Evolutionary conservation across 805 yeast species (phyloP), one percentile per base, ranked within the genome.

Genomic region (Yamadazyma tumulicola): DNA sequence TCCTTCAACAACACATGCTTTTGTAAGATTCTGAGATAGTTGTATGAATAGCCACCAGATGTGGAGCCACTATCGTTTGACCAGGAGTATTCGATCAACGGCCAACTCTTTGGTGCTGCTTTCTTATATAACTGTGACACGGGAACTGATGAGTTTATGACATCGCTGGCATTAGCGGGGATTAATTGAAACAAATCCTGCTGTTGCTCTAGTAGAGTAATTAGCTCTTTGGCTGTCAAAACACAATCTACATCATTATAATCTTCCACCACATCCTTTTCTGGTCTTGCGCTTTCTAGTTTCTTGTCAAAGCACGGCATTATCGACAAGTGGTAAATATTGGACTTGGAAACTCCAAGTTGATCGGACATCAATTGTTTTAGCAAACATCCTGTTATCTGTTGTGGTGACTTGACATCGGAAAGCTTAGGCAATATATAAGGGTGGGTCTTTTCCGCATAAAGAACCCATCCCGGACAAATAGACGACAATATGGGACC

Each of bases 271-370:
- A 46, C 57, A 13, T 60, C 67, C 34, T 69, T 63, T 45, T 86
- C 96, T 0, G 85, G 81, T 42, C 97, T 71, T 3, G 95, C 88
- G 18, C 96, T 93, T 62, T 93, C 98, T 26, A 89, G 70, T 57
- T 93, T 93, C 61, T 93, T 93, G 57, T 93, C 98, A 56, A 93
- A 93, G 50, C 97, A 91, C 2, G 98, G 97, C 97, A 91, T 91
- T 14, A 93, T 67, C 6, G 93, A 75, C 35, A 93, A 60, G 55
- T 91, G 97, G 52, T 86, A 93, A 0, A 88, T 61, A 2, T 72
- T 49, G 0, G 63, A 52, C 9, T 64, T 51, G 12, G 53, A 14
- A 57, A 61, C 46, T 4, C 32, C 30, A 6, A 52, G 42, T 12
- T 62, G 62, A n/a, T 43, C 32, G 2, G 69, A 50, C 3, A 65